These are phyloP conservation scores for Cucumis sativus DNA, from an alignment of 306 rosid species.

Conservation along the genomic window Cucumber_9930_V3 NC_026660.2:9088501-9089000, in stretches of 20 bases:
- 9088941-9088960: no score
- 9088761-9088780: conserved; percentile 89
- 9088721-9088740: background rate
- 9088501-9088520: background rate
- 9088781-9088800: conserved; percentile 62
- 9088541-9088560: background rate
- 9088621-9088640: background rate
- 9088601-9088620: background rate
- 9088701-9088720: background rate
- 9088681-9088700: background rate
- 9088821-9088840: background rate
- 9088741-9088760: conserved; percentile 35
- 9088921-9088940: no score
- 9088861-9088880: no score
- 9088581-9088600: background rate
- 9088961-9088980: no score
- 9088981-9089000: no score
- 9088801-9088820: background rate
- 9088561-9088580: background rate
- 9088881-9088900: background rate
- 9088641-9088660: background rate
- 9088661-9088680: background rate
- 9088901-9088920: background rate
- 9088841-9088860: background rate
- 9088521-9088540: background rate